Evolutionary conservation across 441 rosid species (phyloP).

Genomic region (Geranium incanum): DNA sequence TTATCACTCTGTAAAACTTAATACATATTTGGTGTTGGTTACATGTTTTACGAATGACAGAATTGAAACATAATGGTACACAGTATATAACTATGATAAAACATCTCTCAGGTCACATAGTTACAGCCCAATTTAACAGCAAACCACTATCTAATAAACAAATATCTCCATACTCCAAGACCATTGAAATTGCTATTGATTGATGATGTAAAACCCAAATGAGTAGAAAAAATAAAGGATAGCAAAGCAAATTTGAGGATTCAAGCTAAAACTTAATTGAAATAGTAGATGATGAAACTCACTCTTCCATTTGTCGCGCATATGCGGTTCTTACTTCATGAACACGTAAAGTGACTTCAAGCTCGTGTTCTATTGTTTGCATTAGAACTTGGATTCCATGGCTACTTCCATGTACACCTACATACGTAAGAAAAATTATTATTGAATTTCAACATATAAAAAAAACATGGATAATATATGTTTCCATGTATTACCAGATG

Average conservation of each 20-base stretch:
- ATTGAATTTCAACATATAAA: constrained; percentile 13
- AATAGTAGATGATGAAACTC: constrained; percentile 29
- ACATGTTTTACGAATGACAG: no score
- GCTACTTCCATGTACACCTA: constrained; percentile 36
- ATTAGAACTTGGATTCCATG: constrained; percentile 85
- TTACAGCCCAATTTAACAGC: no score
- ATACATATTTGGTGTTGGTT: no score
- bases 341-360: constrained; percentile 82
- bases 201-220: no score
- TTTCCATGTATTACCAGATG: constrained; percentile 28
- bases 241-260: neutral
- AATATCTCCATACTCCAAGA: no score
- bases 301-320: constrained; percentile 94
- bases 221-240: no score
- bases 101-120: no score
- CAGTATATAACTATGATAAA: no score
- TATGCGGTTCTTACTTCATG: constrained; percentile 90
- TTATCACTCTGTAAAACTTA: no score
- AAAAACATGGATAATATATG: constrained; percentile 15
- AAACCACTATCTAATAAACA: no score
- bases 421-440: constrained; percentile 16
- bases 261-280: neutral
- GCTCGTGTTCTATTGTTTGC: constrained; percentile 91
- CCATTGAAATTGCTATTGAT: no score
- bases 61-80: no score